Base-by-base conservation (phyloP, 805 yeast species). In the Lipomyces kockii region DNA sequence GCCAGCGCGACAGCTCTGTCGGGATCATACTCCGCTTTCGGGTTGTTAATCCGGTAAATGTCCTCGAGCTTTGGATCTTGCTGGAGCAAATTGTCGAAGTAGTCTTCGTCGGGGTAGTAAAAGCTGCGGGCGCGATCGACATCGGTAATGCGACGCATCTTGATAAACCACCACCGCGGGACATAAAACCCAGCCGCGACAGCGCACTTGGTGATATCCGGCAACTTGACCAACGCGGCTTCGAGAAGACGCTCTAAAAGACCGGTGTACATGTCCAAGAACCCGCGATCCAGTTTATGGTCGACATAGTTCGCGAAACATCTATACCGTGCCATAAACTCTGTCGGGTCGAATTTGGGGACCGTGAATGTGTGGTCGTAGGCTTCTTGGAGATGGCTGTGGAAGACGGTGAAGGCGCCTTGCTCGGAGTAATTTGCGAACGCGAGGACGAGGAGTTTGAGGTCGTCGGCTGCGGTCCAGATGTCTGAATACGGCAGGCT, bases 371-470 rank as follows among this genome's bases (percentile, higher is more conserved):
- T 7, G 55, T 25, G 55, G n/a, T 52, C 34, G 55, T 25, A 25
- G 17, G 55, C 55, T 25, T 52, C 55, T 25, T 25, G 55, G 55
- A 25, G 29, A 22, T 25, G 34, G 9, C 32, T 20, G 55, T 25
- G 17, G 55, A 52, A 52, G 55, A 52, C 55, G 34, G 3, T 7
- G 53, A 54, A 61, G 14, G 64, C 64, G 14, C 27, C 27, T 17
- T 39, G 51, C 32, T 54, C 55, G 7, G 60, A 39, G 27, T 54
- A 27, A 35, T 55, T 54, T 27, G 37, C 37, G 2, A 61, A 27
- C 25, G 64, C 64, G 53, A 61, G 53, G 29, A 57, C 55, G 49
- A 61, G 53, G 29, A 61, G 59, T 20, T 61, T 61, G 32, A 61
- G 37, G 53, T 61, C 60, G 53, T 54, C 51, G n/a, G 55, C 27